A percentile compares a stretch with the other conserved stretches of the same genome.
Conservation (phyloP, 495 filamentous ascomycete species). For the Neurospora sp. region DNA sequence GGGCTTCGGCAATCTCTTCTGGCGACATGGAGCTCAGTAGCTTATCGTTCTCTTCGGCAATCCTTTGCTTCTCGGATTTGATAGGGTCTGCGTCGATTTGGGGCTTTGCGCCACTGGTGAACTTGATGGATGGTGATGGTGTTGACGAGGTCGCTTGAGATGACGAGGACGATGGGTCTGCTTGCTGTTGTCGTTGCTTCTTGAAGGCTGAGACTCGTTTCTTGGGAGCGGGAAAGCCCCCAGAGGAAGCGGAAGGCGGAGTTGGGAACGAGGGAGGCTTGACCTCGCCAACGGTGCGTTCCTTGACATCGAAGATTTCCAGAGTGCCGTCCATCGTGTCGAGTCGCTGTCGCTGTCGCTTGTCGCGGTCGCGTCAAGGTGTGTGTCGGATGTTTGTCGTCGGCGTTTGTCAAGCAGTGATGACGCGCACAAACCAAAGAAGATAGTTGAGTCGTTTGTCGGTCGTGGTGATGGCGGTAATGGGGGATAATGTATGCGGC, state of each 20-base stretch:
- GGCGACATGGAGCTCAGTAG: slow-evolving; percentile 69
- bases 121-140: neutral
- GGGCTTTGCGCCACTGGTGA: neutral
- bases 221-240: slow-evolving; percentile 82
- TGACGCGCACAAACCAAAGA: neutral
- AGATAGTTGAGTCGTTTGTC: neutral
- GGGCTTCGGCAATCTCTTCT: slow-evolving; percentile 67
- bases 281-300: slow-evolving; percentile 48
- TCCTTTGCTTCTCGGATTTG: slow-evolving; percentile 52
- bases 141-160: neutral
- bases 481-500: neutral
- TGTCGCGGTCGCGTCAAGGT: neutral
- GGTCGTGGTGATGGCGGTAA: neutral
- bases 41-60: slow-evolving; percentile 73
- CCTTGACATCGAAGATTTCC: slow-evolving; percentile 69
- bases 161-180: neutral
- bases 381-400: neutral
- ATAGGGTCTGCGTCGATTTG: slow-evolving; percentile 6
- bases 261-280: slow-evolving; percentile 56
- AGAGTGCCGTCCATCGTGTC: slow-evolving; percentile 28
- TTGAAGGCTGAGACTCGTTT: slow-evolving; percentile 75
- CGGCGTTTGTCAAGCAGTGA: neutral
- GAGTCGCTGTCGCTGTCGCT: neutral
- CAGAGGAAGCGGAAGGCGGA: slow-evolving; percentile 41
- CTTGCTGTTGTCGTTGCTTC: slow-evolving; percentile 41